Base-by-base conservation (phyloP, 495 filamentous ascomycete genomes). In the Opeltia flavorubescens region DNA sequence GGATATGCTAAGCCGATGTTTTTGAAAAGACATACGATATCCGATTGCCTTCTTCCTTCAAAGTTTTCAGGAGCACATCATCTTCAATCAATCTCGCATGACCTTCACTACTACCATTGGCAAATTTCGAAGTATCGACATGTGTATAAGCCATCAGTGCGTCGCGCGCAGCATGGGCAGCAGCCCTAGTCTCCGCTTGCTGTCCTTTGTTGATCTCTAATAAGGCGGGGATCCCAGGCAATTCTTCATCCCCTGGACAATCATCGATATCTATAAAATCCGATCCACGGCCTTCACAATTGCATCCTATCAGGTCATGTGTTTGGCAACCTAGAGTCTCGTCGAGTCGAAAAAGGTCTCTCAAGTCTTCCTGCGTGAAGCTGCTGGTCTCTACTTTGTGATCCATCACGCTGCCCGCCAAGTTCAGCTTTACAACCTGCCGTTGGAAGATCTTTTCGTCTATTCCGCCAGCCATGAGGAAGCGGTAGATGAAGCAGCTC, bases 381-480 rank as follows among this genome's bases (percentile, higher is more conserved):
- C 59, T 70, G n/a, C 61, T 71, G 64, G 18, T 67, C 52, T 38
- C 49, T 31, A 68, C 66, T 58, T 81, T 84, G 42, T 77, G 62
- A 51, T 81, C 77, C 62, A 83, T 76, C 23, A 83, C 74, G 48
- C 70, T 76, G 51, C 79, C 78, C 11, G 77, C 77, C n/a, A 84
- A 62, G 3, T 81, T 81, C 34, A 76, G 65, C 62, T 89, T 89
- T 28, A 78, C 83, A 2, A 86, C 65, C 56, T 89, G 84, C n/a
- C 84, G 67, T 59, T 88, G 84, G 66, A 75, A 88, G 49, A 89
- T 87, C 64, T 86, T 88, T 63, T 89, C 84, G 50, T 89, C 84
- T 26, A 89, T 63, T 17, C 74, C 81, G 4, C 84, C 84, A 24
- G 81, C 71, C 26, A 81, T 77, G 28, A 89, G 55, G 40, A 89